Base-by-base conservation (phyloP, 371 early-diverging fungal species). In the Funneliformis caledonium region DNA sequence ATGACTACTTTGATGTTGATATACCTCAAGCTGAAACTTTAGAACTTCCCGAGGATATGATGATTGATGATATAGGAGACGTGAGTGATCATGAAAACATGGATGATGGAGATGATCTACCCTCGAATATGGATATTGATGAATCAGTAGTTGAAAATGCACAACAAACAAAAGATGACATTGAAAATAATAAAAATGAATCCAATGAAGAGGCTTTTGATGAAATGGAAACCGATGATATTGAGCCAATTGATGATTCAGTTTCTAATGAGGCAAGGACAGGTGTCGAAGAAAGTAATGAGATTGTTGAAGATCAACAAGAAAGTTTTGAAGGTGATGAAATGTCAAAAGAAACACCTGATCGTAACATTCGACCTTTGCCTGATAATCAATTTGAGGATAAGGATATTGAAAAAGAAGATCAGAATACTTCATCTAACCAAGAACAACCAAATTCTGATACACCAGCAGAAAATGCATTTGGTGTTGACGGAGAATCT, bases 11-110 rank as follows among this genome's bases (percentile, higher is more conserved):
- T 31, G 82, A 85, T 62, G 81, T 84, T 47, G 83, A 85, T 75
- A 84, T 86, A 52, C 87, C 87, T 9, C 86, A 86, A 76, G 86
- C 86, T 50, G 86, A 87, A 47, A 85, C 84, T 45, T 80, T 86
- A 76, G 85, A 87, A 47, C 69, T 87, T 72, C 86, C 86, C 3
- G 87, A 88, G 26, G 86, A 88, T 52, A 75, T 88, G 82, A 83
- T 85, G 75, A 80, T 86, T 26, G 88, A 88, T 73, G 85, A 86
- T 37, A 83, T 84, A 56, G 83, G 81, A 6, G 83, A 85, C 19
- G 84, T 82, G 19, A 56, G 26, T 59, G 81, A 82, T 2, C 79
- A 82, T 7, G 87, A 83, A 48, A 90, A 91, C 43, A 86, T 82
- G 5, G 85, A 84, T 14, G 82, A 83, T 56, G 86, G 88, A 26